Base-by-base conservation (phyloP, 1,284 basidiomycete species). In the Sanghuangporus baumii region DNA sequence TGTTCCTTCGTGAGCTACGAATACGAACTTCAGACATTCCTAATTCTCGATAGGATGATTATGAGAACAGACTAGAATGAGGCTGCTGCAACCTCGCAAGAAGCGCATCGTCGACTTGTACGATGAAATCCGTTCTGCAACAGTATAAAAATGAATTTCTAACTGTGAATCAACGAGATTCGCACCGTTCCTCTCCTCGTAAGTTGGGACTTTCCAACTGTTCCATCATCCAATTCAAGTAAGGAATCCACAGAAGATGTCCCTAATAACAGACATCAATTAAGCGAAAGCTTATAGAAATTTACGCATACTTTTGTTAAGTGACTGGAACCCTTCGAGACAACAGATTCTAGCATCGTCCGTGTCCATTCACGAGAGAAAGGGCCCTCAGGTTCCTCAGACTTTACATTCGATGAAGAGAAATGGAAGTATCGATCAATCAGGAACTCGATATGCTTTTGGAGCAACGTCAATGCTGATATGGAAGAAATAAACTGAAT, bases 171-270 rank as follows among this genome's bases (percentile, higher is more conserved):
- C 6, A 46, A 46, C 43, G 6, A n/a, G 6, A 7, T 43, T 26
- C 75, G 50, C 65, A 88, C 87, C 73, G 82, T 65, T 87, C 82
- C 7, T 74, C 68, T 11, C 69, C 69, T 6, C 78, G 59, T 5
- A 52, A 7, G 6, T 60, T 64, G 7, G 79, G 74, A 0, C 72
- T 71, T 58, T 85, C 83, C 20, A 94, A 74, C 51, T 79, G 73
- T 60, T 86, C 82, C 59, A 90, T 69, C 69, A 91, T 89, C 89
- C 92, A 94, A 61, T 92, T 87, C 23, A 83, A 78, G 72, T 85
- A 84, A 34, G 79, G 65, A 66, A 91, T 84, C 90, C 91, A 96
- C 1, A 95, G 70, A 47, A 78, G 66, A 63, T 87, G 83, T 67
- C 91, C 88, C 86, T 94, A 71, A n/a, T 18, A 6, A n/a, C 6